Base-by-base conservation (phyloP, 1,284 basidiomycete genomes). In the Pseudozyma thailandica region DNA sequence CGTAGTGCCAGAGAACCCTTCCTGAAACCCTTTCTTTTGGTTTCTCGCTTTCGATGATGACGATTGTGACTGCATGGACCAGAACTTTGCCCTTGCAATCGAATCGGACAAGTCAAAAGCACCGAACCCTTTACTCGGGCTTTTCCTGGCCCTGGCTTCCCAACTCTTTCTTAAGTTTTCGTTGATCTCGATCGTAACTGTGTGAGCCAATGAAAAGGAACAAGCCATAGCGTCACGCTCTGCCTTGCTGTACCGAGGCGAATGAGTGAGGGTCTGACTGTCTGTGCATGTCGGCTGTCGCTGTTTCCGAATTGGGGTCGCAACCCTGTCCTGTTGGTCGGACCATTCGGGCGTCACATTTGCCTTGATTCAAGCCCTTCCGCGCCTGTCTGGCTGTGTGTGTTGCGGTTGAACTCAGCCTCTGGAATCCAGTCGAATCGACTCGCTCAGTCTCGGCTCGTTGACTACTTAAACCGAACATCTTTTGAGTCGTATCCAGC, bases 191-290 rank as follows among this genome's bases (percentile, higher is more conserved):
- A 5, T 35, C 13, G 13, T 16, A 12, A 7, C 33, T 35, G 6
- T 12, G 15, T 16, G 13, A 35, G 13, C 33, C 13, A 35, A 9
- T n/a, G 8, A 31, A 35, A 35, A 35, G n/a, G n/a, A n/a, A n/a
- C n/a, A n/a, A n/a, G 45, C 45, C 45, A 47, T 23, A 47, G 45
- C 45, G 31, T 47, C 33, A 49, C 47, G 38, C 38, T 41, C 33
- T 16, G 13, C 33, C 30, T n/a, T n/a, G n/a, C n/a, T n/a, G n/a
- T n/a, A n/a, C n/a, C n/a, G n/a, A n/a, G n/a, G 31, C n/a, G 18
- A 41, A 41, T 41, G 33, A 35, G 33, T 21, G 39, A 21, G 39
- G 23, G 39, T 41, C 39, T 20, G 39, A 25, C 30, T 44, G 42
- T 30, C 42, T 35, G 13, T n/a, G 33, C 33, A 35, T n/a, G 13